phyloP scores from a whole-genome alignment of 1,139 yeast genomes.

The Pichia sp. region DNA sequence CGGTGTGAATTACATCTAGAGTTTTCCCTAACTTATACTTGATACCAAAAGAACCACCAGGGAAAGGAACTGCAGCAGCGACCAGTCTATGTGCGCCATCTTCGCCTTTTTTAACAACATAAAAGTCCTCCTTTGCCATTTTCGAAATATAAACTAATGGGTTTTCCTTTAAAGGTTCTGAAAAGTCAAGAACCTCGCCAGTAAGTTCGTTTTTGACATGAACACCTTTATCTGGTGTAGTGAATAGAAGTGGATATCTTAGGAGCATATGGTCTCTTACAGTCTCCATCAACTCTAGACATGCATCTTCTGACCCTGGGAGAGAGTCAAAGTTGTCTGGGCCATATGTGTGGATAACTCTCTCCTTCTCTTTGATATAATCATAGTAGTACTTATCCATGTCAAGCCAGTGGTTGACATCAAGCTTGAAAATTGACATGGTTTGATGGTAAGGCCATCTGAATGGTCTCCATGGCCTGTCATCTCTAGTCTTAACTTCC shows the following conservation, averaged over 20 bases:
- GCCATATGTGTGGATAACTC: conserved; percentile 56
- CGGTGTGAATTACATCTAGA: conserved; percentile 61
- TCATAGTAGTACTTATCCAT: conserved; percentile 73
- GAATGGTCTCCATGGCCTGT: conserved; percentile 78
- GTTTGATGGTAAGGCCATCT: conserved; percentile 81
- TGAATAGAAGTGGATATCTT: conserved; percentile 61
- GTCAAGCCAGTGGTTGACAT: conserved; percentile 71
- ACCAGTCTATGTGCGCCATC: conserved; percentile 61
- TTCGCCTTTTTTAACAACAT: conserved; percentile 51
- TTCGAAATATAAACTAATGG: conserved; percentile 61
- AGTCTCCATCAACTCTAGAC: conserved; percentile 58
- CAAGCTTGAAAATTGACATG: conserved; percentile 67
- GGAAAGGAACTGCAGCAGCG: conserved; percentile 76
- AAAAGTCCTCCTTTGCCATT: conserved; percentile 73
- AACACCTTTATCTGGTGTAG: conserved; percentile 45
- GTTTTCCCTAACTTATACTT: conserved; percentile 54
- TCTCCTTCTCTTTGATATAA: conserved; percentile 57
- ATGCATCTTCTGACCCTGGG: conserved; percentile 63
- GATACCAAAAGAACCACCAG: conserved; percentile 71
- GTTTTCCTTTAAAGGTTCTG: conserved; percentile 55
- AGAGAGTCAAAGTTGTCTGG: conserved; percentile 61
- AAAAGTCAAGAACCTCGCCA: conserved; percentile 55
- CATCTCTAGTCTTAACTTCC: conserved; percentile 60
- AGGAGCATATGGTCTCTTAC: conserved; percentile 56
- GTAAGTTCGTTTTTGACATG: conserved; percentile 59